phyloP scores from a whole-genome alignment of 139 green algal species.

The Bryopsis sp. region DNA sequence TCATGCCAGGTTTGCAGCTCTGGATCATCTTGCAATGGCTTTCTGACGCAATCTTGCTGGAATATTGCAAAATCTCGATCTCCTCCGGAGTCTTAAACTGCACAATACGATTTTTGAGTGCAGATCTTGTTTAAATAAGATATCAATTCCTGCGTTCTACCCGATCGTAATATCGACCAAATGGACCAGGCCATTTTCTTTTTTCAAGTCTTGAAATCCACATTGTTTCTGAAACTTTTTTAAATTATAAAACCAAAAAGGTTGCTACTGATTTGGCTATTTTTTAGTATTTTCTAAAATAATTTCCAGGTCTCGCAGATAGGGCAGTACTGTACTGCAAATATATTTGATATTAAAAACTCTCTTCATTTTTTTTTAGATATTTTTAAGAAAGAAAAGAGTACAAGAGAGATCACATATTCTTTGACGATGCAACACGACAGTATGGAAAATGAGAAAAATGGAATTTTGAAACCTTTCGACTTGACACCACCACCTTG shows the following conservation, averaged over 20 bases:
- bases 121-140: background rate
- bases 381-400: too few relatives aligned
- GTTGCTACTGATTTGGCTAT: background rate
- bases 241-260: background rate
- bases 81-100: slow-evolving; percentile 59
- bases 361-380: too few relatives aligned
- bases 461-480: background rate
- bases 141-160: background rate
- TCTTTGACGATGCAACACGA: background rate
- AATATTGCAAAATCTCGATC: slow-evolving; percentile 62
- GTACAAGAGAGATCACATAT: background rate
- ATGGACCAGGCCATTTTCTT: too few relatives aligned
- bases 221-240: background rate
- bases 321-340: too few relatives aligned
- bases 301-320: too few relatives aligned
- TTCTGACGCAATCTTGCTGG: slow-evolving; percentile 41
- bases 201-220: too few relatives aligned
- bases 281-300: background rate
- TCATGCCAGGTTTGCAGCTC: slow-evolving; percentile 36
- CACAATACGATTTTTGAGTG: background rate
- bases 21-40: slow-evolving; percentile 73
- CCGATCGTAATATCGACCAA: background rate
- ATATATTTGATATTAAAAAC: too few relatives aligned
- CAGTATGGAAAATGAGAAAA: background rate
- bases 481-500: slow-evolving; percentile 1